Conservation (phyloP, 257 asterid species). For the Cynanchum wilfordii region DNA sequence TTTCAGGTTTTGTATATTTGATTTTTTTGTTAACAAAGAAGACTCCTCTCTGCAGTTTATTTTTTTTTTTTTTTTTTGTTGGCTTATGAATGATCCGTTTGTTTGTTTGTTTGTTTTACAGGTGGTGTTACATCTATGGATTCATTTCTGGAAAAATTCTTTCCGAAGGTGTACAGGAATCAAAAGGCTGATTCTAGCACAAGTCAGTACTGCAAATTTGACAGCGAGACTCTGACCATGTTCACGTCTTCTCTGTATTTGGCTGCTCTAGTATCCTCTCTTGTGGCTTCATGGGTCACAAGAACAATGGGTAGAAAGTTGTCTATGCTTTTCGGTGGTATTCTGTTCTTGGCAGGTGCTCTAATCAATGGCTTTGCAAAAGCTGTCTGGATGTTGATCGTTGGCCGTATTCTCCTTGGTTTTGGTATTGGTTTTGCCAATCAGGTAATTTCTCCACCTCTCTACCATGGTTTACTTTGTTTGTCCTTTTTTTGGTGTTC, state of each 20-base stretch:
- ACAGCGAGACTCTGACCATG: constrained; percentile 62
- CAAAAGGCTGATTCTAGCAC: constrained; percentile 39
- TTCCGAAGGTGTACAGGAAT: constrained; percentile 51
- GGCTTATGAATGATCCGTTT: neutral
- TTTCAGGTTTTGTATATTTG: constrained; percentile 46
- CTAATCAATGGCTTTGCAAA: constrained; percentile 62
- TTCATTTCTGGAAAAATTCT: constrained; percentile 56
- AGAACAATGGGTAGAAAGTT: constrained; percentile 56
- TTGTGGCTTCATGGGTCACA: constrained; percentile 65
- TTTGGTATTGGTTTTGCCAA: constrained; percentile 86
- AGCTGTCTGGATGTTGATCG: constrained; percentile 59
- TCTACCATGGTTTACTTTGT: neutral
- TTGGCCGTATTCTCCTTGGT: constrained; percentile 80
- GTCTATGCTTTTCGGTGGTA: constrained; percentile 76
- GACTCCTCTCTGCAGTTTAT: too few species aligned
- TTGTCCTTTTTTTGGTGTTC: neutral
- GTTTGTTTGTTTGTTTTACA: constrained; percentile 11
- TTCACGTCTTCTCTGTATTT: constrained; percentile 79
- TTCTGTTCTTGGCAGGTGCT: constrained; percentile 70
- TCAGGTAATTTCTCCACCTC: constrained; percentile 41
- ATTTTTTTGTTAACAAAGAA: neutral
- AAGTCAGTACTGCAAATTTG: constrained; percentile 80
- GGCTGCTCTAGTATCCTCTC: constrained; percentile 70
- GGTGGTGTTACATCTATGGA: constrained; percentile 95
- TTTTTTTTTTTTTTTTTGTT: neutral